Evolutionary conservation across 176 grass and related monocot genomes (phyloP).

Genomic region (Olyra latifolia): DNA sequence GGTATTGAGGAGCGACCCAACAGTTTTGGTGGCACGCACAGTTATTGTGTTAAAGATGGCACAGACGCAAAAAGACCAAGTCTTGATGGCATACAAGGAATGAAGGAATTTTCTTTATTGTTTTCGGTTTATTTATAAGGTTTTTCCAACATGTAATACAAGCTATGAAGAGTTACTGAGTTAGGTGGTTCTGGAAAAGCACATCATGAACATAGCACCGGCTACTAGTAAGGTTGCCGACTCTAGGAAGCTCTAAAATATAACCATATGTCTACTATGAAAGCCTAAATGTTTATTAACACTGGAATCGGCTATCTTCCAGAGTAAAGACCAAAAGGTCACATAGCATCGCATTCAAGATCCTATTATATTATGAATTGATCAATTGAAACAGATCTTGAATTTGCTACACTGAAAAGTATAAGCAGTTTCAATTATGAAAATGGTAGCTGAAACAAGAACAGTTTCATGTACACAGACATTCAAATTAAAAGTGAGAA

Average conservation of each 20-base stretch:
- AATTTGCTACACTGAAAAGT: not conserved
- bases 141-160: not conserved
- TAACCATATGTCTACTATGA: not conserved
- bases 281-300: not conserved
- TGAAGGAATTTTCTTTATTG: not conserved
- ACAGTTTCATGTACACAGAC: slow-evolving; percentile 16
- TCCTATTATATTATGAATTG: not conserved
- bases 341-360: not conserved
- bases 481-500: slow-evolving; percentile 6
- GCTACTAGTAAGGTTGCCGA: too few species aligned
- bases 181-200: slow-evolving; percentile 8
- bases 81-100: too few species aligned
- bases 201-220: too few species aligned
- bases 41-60: too few species aligned
- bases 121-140: slow-evolving; percentile 9
- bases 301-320: not conserved
- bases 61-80: too few species aligned
- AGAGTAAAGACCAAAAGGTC: slow-evolving; percentile 1
- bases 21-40: too few species aligned
- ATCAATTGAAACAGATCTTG: not conserved
- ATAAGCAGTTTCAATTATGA: slow-evolving; percentile 15
- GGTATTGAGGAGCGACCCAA: too few species aligned
- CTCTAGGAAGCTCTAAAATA: not conserved
- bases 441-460: slow-evolving; percentile 20
- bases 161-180: not conserved